phyloP scores from a whole-genome alignment of 805 yeast genomes.

The Phaffomyces opuntiae region DNA sequence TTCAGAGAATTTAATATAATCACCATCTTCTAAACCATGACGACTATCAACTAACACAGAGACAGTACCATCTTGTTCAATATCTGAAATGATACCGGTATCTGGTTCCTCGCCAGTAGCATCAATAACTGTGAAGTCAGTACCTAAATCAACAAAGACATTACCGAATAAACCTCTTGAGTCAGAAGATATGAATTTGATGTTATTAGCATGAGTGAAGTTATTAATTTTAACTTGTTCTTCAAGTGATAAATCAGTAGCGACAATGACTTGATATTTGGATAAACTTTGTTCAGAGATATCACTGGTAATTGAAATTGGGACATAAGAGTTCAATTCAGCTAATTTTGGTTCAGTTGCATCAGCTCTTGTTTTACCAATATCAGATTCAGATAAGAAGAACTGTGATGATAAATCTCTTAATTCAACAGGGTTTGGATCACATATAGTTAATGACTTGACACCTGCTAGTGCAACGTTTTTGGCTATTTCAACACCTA shows the following conservation, averaged over 20 bases:
- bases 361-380: constrained; percentile 73
- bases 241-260: constrained; percentile 68
- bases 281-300: constrained; percentile 48
- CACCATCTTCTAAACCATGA: constrained; percentile 92
- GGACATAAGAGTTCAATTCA: constrained; percentile 88
- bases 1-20: constrained; percentile 79
- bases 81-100: constrained; percentile 81
- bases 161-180: constrained; percentile 84
- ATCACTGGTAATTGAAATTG: constrained; percentile 57
- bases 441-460: constrained; percentile 79
- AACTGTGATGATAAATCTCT: constrained; percentile 85
- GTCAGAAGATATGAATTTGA: constrained; percentile 77
- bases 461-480: constrained; percentile 97
- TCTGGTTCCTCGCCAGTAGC: constrained; percentile 89
- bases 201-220: constrained; percentile 63
- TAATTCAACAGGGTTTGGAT: constrained; percentile 60
- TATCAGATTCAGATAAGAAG: constrained; percentile 61
- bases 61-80: constrained; percentile 85
- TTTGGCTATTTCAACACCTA: constrained; percentile 95
- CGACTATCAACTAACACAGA: constrained; percentile 87
- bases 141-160: constrained; percentile 88
- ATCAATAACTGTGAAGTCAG: constrained; percentile 71
- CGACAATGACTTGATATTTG: constrained; percentile 72
- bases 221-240: constrained; percentile 70
- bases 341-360: constrained; percentile 62